phyloP scores from a whole-genome alignment of 1,284 basidiomycete species.

The Leccinum angustisporum region DNA sequence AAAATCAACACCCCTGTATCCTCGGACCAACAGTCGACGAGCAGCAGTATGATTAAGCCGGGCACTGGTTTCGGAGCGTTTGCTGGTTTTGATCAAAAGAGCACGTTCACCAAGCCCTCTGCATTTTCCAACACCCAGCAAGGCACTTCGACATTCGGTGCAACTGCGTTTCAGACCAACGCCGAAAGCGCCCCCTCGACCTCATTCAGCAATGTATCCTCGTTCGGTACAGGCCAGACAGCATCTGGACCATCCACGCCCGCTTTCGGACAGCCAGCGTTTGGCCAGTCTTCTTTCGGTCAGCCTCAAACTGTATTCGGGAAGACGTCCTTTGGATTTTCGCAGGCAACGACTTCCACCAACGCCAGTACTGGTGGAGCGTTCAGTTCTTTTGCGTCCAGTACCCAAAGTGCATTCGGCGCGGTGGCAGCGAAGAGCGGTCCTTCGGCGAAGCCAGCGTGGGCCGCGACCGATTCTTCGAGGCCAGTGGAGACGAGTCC shows the following conservation, averaged over 20 bases:
- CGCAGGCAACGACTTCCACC: constrained; percentile 8
- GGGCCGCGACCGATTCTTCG: constrained; percentile 13
- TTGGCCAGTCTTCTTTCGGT: constrained; percentile 39
- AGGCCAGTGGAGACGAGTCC: constrained; percentile 11
- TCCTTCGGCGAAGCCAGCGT: constrained; percentile 23
- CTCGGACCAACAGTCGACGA: constrained; percentile 14
- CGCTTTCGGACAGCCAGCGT: constrained; percentile 34
- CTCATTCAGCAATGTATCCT: constrained; percentile 10
- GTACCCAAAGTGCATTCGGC: constrained; percentile 24
- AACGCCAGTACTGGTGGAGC: constrained; percentile 20
- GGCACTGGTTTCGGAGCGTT: constrained; percentile 44
- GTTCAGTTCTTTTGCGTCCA: constrained; percentile 34
- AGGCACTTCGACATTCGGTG: constrained; percentile 11
- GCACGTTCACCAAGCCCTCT: constrained; percentile 27
- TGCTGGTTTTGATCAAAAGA: constrained; percentile 27
- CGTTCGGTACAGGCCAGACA: constrained; percentile 29
- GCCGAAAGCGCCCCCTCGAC: constrained; percentile 8
- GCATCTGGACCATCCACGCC: constrained; percentile 28
- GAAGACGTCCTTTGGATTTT: constrained; percentile 19
- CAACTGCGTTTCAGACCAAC: constrained; percentile 17
- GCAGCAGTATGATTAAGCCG: constrained; percentile 35
- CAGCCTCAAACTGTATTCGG: constrained; percentile 33
- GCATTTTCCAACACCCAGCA: constrained; percentile 14
- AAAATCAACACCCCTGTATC: constrained; percentile 14
- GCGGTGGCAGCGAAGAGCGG: constrained; percentile 17